phyloP scores from a whole-genome alignment of 2,329 filamentous ascomycete genomes.

The Beauveria caledonica region DNA sequence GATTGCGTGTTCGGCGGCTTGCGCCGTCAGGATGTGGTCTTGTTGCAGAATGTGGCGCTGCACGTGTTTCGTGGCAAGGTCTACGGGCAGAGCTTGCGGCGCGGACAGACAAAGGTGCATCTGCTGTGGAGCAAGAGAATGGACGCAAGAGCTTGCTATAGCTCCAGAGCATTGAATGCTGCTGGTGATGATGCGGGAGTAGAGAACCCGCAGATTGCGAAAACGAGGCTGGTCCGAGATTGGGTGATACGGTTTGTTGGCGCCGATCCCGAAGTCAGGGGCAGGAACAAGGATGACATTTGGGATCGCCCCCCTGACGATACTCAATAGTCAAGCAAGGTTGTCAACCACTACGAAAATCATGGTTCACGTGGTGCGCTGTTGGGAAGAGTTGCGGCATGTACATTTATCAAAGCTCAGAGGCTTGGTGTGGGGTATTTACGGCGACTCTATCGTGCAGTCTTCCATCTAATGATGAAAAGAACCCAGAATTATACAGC shows the following conservation, averaged over 20 bases:
- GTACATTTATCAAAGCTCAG: neutral
- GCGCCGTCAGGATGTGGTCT: conserved; percentile 65
- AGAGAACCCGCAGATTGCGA: conserved; percentile 46
- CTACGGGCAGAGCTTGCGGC: conserved; percentile 74
- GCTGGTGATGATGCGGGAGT: conserved; percentile 17
- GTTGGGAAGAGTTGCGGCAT: neutral
- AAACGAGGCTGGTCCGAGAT: conserved; percentile 58
- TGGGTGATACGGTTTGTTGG: conserved; percentile 70
- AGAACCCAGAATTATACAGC: neutral
- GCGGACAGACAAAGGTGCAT: conserved; percentile 59
- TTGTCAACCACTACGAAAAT: too few relatives aligned
- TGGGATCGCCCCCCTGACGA: conserved; percentile 36
- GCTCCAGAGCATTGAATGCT: conserved; percentile 36
- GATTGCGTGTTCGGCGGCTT: conserved; percentile 36
- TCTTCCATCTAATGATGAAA: neutral
- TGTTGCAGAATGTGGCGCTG: conserved; percentile 73
- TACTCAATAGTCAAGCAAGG: conserved; percentile 23
- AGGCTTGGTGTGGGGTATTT: neutral
- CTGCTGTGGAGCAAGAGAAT: conserved; percentile 46
- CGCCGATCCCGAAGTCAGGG: conserved; percentile 19
- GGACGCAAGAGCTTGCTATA: conserved; percentile 48
- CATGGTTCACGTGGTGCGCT: too few relatives aligned
- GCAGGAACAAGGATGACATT: conserved; percentile 12
- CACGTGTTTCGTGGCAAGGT: conserved; percentile 68
- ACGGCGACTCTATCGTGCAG: neutral